These are phyloP conservation scores for Malassezia restricta DNA, from an alignment of 1,284 basidiomycete genomes.

Conservation along the genomic window DNA sequence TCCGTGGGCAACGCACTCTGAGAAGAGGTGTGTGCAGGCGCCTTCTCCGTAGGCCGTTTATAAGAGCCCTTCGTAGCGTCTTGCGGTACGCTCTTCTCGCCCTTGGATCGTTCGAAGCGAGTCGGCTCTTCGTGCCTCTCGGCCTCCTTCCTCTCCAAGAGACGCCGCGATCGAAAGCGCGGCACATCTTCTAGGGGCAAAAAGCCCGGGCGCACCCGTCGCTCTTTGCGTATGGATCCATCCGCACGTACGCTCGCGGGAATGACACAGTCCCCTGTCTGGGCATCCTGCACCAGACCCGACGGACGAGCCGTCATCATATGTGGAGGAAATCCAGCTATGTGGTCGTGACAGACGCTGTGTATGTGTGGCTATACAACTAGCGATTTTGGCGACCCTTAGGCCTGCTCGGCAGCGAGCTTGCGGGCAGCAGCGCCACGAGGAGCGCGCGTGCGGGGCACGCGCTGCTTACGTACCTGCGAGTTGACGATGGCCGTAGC, in stretches of 20 bases:
- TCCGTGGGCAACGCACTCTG: too few relatives aligned
- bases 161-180: constrained; percentile 7
- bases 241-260: constrained; percentile 14
- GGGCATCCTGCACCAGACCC: constrained; percentile 7
- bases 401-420: not conserved
- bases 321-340: too few relatives aligned
- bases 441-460: constrained; percentile 6
- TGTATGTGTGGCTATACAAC: constrained; percentile 5
- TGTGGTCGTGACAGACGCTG: not conserved
- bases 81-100: too few relatives aligned
- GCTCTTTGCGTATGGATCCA: constrained; percentile 15
- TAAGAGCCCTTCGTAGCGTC: too few relatives aligned
- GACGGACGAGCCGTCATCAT: not conserved
- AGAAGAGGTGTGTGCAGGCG: too few relatives aligned
- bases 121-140: too few relatives aligned
- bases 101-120: too few relatives aligned
- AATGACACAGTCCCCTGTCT: not conserved
- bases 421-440: constrained; percentile 11
- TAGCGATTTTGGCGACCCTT: constrained; percentile 11
- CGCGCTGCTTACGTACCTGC: constrained; percentile 19
- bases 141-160: not conserved
- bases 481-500: constrained; percentile 34
- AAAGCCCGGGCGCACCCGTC: constrained; percentile 10
- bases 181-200: constrained; percentile 10
- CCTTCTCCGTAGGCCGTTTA: too few relatives aligned